Percentiles rank a stretch among this genome's conserved stretches.
Evolutionary conservation across 164 flowering plant species (phyloP).

Genomic region (Dillenia turbinata): DNA sequence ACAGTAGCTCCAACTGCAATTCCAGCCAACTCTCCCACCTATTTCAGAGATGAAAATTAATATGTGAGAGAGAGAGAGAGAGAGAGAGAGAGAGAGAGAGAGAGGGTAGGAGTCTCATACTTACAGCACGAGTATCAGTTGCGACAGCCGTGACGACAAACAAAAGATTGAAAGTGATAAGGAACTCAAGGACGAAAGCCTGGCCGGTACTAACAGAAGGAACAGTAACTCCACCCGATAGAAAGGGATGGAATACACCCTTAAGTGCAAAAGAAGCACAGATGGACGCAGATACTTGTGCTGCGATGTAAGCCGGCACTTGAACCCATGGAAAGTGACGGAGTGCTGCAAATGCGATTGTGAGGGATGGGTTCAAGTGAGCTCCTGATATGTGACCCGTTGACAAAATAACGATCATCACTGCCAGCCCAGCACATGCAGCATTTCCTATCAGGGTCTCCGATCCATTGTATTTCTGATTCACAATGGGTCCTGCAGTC

Average conservation of each 20-base stretch:
- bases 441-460: constrained; percentile 80
- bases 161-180: constrained; percentile 72
- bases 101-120: not conserved
- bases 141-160: constrained; percentile 93
- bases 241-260: constrained; percentile 66
- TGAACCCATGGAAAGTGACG: constrained; percentile 90
- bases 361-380: constrained; percentile 80
- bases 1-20: constrained; percentile 94
- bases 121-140: constrained; percentile 84
- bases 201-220: constrained; percentile 60
- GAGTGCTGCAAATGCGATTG: constrained; percentile 69
- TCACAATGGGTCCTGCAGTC: constrained; percentile 78
- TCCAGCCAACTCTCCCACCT: constrained; percentile 94
- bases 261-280: constrained; percentile 80
- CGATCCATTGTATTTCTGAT: constrained; percentile 62
- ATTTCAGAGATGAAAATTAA: not conserved
- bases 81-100: not conserved
- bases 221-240: constrained; percentile 79
- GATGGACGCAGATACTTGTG: constrained; percentile 74
- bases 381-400: constrained; percentile 93
- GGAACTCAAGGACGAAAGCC: constrained; percentile 73
- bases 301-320: constrained; percentile 74
- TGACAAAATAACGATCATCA: constrained; percentile 71
- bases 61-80: not conserved
- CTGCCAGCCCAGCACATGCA: constrained; percentile 76